Conservation (phyloP, 805 yeast species). For the Schizosaccharomyces cryophilus region DNA sequence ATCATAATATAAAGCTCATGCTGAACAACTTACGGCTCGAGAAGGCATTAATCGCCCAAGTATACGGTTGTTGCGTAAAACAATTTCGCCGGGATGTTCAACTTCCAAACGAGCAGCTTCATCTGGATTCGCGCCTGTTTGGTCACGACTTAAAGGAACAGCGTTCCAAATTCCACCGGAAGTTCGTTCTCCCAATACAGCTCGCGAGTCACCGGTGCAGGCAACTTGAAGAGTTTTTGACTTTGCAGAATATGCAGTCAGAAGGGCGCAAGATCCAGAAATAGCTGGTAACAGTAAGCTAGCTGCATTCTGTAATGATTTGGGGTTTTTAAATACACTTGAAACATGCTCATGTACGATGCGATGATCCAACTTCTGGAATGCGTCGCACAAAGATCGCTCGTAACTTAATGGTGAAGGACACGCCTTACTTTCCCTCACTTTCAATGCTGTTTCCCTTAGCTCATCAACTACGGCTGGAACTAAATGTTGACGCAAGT, state of each 20-base stretch:
- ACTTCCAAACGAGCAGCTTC: constrained; percentile 61
- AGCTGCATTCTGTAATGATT: constrained; percentile 34
- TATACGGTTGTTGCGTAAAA: constrained; percentile 57
- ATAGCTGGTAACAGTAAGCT: constrained; percentile 73
- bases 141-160: constrained; percentile 64
- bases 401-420: constrained; percentile 33
- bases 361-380: constrained; percentile 61
- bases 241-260: constrained; percentile 64
- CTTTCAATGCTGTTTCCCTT: constrained; percentile 24
- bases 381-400: constrained; percentile 57
- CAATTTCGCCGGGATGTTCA: constrained; percentile 73
- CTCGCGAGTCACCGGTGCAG: constrained; percentile 89
- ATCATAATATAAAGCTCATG: not conserved
- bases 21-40: constrained; percentile 25
- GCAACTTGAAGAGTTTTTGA: constrained; percentile 60
- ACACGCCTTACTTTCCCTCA: constrained; percentile 19
- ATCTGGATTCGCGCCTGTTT: constrained; percentile 73
- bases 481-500: constrained; percentile 55
- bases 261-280: constrained; percentile 80
- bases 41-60: constrained; percentile 87
- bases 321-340: constrained; percentile 40
- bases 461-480: constrained; percentile 55
- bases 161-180: constrained; percentile 58
- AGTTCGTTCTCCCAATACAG: constrained; percentile 42
- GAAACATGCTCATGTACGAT: constrained; percentile 55